These are phyloP conservation scores for Rhazya stricta DNA, from an alignment of 257 asterid genomes.

Conservation along the genomic window DNA sequence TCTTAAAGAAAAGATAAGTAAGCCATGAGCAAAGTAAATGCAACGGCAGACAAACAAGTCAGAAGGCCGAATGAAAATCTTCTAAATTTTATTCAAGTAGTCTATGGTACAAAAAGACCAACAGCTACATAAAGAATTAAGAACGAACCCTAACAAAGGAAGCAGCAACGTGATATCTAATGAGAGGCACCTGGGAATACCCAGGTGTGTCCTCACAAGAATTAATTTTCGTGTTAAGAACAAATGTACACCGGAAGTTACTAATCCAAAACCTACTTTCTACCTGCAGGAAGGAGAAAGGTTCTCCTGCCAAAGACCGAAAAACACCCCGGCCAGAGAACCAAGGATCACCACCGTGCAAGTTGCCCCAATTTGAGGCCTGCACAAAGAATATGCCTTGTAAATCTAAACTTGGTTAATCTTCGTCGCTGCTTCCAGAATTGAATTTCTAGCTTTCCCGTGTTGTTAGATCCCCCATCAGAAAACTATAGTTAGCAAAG, in stretches of 20 bases:
- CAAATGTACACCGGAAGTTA: conserved; percentile 43
- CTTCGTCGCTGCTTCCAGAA: conserved; percentile 41
- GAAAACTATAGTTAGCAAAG: conserved; percentile 47
- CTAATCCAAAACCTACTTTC: conserved; percentile 36
- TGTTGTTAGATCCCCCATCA: conserved; percentile 58
- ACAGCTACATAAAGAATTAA: conserved; percentile 42
- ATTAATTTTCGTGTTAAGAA: conserved; percentile 36
- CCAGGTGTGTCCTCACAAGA: conserved; percentile 34
- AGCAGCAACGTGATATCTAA: conserved; percentile 43
- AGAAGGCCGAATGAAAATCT: neutral
- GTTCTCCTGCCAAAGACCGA: conserved; percentile 58
- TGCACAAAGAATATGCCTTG: conserved; percentile 67
- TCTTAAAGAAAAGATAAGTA: too few species aligned
- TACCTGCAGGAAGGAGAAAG: conserved; percentile 37
- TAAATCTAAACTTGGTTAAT: conserved; percentile 55
- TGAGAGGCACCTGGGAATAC: conserved; percentile 28
- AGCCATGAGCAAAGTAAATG: neutral
- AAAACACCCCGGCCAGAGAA: conserved; percentile 49
- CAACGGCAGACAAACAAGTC: neutral
- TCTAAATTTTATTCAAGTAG: conserved; percentile 38
- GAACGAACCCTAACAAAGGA: conserved; percentile 36
- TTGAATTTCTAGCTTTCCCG: conserved; percentile 35
- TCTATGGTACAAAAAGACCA: conserved; percentile 24
- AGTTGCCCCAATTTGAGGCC: conserved; percentile 53
- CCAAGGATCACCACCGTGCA: conserved; percentile 51